A percentile compares a stretch with the other conserved stretches of the same genome.
Conservation (phyloP, 148 eudicot species). For the Cornus suecica region DNA sequence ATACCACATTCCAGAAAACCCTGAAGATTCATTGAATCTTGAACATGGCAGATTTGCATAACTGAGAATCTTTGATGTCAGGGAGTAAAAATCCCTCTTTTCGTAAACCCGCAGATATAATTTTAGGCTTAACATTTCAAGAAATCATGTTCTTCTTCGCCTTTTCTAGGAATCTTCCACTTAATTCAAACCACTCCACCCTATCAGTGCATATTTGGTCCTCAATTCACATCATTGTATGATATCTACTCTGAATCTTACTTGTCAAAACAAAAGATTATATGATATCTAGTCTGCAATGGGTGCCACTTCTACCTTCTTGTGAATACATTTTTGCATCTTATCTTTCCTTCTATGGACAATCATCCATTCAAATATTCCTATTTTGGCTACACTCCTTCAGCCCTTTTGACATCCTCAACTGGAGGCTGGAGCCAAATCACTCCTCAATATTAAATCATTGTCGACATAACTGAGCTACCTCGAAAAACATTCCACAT, state of each 20-base stretch:
- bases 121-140: background rate
- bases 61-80: background rate
- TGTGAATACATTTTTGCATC: background rate
- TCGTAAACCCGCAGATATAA: too few species aligned
- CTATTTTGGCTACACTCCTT: background rate
- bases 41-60: background rate
- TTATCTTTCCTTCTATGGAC: background rate
- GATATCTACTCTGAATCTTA: background rate
- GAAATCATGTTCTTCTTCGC: background rate
- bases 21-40: background rate
- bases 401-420: constrained; percentile 2
- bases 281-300: background rate
- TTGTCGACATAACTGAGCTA: too few species aligned
- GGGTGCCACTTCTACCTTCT: background rate
- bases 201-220: background rate
- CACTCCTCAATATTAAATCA: background rate
- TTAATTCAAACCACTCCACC: background rate
- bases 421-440: background rate
- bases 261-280: too few species aligned
- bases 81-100: background rate
- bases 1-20: background rate
- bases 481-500: too few species aligned
- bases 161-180: background rate
- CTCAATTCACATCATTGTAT: background rate
- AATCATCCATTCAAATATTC: background rate